phyloP scores from a whole-genome alignment of 352 stramenopile species.

The Pythium oligandrum region DNA sequence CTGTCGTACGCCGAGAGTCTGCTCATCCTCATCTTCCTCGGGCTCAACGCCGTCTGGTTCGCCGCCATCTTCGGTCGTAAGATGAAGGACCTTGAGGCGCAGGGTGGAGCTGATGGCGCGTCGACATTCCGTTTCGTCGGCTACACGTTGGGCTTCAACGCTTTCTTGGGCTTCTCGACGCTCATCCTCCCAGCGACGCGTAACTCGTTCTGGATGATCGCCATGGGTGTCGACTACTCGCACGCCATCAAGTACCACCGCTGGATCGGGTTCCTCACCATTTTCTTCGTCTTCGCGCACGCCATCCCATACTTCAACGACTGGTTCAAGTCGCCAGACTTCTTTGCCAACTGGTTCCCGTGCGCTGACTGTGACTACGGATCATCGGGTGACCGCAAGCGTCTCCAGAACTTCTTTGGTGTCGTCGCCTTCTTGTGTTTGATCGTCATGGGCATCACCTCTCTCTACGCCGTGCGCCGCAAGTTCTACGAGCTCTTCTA shows the following conservation, averaged over 20 bases:
- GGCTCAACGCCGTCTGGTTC: constrained; percentile 80
- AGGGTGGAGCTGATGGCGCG: constrained; percentile 32
- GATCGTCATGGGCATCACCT: constrained; percentile 72
- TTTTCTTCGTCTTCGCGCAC: constrained; percentile 59
- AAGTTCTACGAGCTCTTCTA: constrained; percentile 85
- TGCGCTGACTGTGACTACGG: constrained; percentile 72
- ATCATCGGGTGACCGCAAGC: constrained; percentile 41
- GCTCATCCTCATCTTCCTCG: constrained; percentile 62
- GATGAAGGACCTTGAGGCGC: constrained; percentile 41
- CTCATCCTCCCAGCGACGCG: constrained; percentile 44
- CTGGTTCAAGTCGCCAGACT: constrained; percentile 57
- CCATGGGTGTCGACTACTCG: constrained; percentile 83
- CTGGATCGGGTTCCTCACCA: constrained; percentile 74
- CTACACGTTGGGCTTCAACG: constrained; percentile 69
- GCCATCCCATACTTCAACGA: constrained; percentile 67
- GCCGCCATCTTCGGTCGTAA: constrained; percentile 73
- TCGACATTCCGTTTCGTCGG: constrained; percentile 50
- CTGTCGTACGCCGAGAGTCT: constrained; percentile 77
- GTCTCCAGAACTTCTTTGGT: constrained; percentile 72
- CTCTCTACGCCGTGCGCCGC: constrained; percentile 64
- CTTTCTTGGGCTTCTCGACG: constrained; percentile 22
- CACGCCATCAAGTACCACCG: constrained; percentile 86
- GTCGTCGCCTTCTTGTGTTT: constrained; percentile 65
- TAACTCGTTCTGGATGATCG: constrained; percentile 81
- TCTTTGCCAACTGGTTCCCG: constrained; percentile 49